A percentile compares a stretch with the other conserved stretches of the same genome.
These are phyloP conservation scores for Zopfia rhizophila DNA, from an alignment of 2,329 filamentous ascomycete species.

Conservation along the genomic window DNA sequence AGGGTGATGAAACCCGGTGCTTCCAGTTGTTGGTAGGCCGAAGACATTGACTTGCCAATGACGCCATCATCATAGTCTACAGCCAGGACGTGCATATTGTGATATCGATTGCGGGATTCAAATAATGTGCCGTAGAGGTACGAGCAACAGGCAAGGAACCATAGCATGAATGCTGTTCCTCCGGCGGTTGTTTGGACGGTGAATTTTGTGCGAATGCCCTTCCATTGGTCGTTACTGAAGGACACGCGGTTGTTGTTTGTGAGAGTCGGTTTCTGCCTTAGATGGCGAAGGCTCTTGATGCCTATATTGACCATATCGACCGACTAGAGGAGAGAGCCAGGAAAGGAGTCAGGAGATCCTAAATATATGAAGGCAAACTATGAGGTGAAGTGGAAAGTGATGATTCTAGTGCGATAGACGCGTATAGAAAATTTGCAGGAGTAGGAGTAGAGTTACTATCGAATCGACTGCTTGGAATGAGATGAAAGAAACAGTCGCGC, in stretches of 20 bases:
- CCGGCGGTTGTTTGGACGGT: conserved; percentile 23
- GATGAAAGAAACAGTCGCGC: too few relatives aligned
- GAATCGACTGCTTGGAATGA: too few relatives aligned
- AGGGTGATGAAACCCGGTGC: conserved; percentile 33
- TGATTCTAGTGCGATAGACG: too few relatives aligned
- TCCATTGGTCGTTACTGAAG: conserved; percentile 25
- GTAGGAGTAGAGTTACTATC: too few relatives aligned
- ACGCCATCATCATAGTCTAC: conserved; percentile 43
- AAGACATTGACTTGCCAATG: conserved; percentile 30
- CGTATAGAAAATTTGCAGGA: too few relatives aligned
- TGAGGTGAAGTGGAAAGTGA: too few relatives aligned
- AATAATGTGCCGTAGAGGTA: conserved; percentile 39
- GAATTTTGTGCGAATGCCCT: conserved; percentile 24
- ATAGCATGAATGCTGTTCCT: conserved; percentile 30
- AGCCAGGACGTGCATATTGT: conserved; percentile 37
- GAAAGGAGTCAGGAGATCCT: too few relatives aligned
- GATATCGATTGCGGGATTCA: conserved; percentile 20
- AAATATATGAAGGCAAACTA: too few relatives aligned
- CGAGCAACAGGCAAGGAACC: conserved; percentile 34
- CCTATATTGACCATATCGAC: conserved; percentile 21
- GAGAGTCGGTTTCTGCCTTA: conserved; percentile 21
- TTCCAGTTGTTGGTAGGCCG: conserved; percentile 33
- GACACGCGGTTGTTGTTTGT: conserved; percentile 23
- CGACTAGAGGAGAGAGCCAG: too few relatives aligned
- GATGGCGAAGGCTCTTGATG: conserved; percentile 5